Base-by-base conservation (phyloP, 1,139 yeast species). In the Saccharomycopsis phalli region DNA sequence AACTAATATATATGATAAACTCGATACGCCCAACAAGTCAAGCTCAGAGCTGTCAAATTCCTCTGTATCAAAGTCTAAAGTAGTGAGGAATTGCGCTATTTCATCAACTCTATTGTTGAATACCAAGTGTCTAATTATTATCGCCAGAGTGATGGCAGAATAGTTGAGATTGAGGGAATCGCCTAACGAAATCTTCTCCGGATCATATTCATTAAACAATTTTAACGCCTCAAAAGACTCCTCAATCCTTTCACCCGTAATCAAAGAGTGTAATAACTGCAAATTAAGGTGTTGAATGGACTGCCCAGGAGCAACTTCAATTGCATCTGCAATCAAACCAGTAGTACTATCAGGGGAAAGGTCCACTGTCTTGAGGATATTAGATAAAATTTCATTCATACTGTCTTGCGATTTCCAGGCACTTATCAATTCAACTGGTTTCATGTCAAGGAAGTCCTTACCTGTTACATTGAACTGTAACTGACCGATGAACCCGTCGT, bases 351-450 rank as follows among this genome's bases (percentile, higher is more conserved):
- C n/a, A n/a, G n/a, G n/a, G n/a, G n/a, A n/a, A n/a, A n/a, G n/a
- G n/a, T n/a, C n/a, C n/a, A n/a, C 19, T 4, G 26, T n/a, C 16
- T 33, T 16, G 23, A 33, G 36, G 8, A 33, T 6, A 7, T 21
- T 19, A 5, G 13, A 33, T 22, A 33, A 19, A 18, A 13, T 13
- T 26, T 37, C 37, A 4, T 30, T 14, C 4, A 40, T 14, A 20
- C n/a, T 20, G 16, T 40, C 28, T 10, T 31, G 14, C 7, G 40
- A 14, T 18, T 22, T 37, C 43, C 43, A 40, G 6, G 36, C 11
- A 25, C 43, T 14, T n/a, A 40, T 18, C 7, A 36, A 16, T 17
- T 40, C 43, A 14, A 33, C 26, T 25, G 37, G 18, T n/a, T 33
- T 33, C 28, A 33, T 16, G 4, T 13, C 30, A 13, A 10, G 4